Base-by-base conservation (phyloP, 2,329 filamentous ascomycete genomes). In the Chaetomiaceae sp. region DNA sequence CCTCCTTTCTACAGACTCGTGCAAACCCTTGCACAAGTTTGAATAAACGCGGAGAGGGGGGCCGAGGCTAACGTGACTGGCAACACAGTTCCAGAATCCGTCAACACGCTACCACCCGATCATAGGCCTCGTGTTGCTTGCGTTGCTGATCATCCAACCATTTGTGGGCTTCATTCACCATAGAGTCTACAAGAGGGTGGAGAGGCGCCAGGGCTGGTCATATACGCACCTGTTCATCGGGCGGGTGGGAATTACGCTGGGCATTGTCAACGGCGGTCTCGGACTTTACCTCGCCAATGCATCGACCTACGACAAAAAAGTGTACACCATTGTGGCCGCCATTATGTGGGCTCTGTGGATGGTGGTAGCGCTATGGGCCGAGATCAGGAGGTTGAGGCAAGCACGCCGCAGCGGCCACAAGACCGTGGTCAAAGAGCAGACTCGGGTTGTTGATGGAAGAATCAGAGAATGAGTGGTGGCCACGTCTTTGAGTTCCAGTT, bases 261-360 rank as follows among this genome's bases (percentile, higher is more conserved):
- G 70, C 19, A 70, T 73, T 42, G 57, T 72, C 47, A 71, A 71
- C 54, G 70, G 71, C 3, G 70, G 68, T 0, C 58, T 73, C 1
- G 70, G 71, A 1, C 55, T 74, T 26, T 53, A 58, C n/a, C 55
- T 72, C 3, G 62, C 69, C 8, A 48, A 52, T 14, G 65, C 65
- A 0, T 22, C 55, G 0, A 38, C 41, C 15, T 46, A 52, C 3
- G 34, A 58, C 40, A 63, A 65, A 53, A 55, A 60, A 2, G 66
- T 64, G 9, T 73, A 73, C 48, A 56, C 59, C 18, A 61, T 68
- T 24, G 60, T 72, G 1, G 66, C 68, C 1, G 66, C 47, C 11
- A 24, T 70, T 32, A 56, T 69, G 30, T 66, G 66, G 54, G 38
- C 59, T 1, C 27, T 67, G 1, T 73, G 69, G 70, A 41, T 70